Conservation (phyloP, 1,284 basidiomycete genomes). For the Ustilago lituana region DNA sequence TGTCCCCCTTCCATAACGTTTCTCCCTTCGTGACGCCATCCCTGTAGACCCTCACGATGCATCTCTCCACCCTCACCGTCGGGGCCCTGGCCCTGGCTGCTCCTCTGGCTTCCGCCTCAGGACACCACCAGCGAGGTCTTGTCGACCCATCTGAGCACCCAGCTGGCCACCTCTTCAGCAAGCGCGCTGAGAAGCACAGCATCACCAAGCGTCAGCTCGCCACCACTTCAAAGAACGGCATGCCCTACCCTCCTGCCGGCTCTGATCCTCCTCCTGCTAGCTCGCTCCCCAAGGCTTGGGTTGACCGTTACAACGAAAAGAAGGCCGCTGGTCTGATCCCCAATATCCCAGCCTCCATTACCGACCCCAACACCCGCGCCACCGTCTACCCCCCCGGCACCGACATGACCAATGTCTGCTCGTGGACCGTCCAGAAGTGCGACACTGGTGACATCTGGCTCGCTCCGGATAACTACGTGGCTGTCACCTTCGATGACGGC, state of each 20-base stretch:
- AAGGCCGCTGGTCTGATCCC: slow-evolving; percentile 79
- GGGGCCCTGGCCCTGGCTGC: slow-evolving; percentile 46
- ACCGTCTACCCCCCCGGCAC: slow-evolving; percentile 51
- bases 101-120: slow-evolving; percentile 30
- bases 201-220: slow-evolving; percentile 45
- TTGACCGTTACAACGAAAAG: slow-evolving; percentile 73
- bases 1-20: neutral
- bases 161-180: slow-evolving; percentile 46
- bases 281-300: slow-evolving; percentile 71
- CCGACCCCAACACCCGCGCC: slow-evolving; percentile 40
- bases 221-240: slow-evolving; percentile 50
- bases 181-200: slow-evolving; percentile 37
- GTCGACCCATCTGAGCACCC: slow-evolving; percentile 38
- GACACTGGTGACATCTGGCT: slow-evolving; percentile 56
- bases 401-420: slow-evolving; percentile 55
- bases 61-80: slow-evolving; percentile 33
- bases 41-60: slow-evolving; percentile 22
- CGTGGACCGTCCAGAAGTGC: slow-evolving; percentile 58
- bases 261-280: slow-evolving; percentile 40
- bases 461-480: slow-evolving; percentile 52
- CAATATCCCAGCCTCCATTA: slow-evolving; percentile 72
- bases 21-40: neutral
- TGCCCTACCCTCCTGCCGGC: slow-evolving; percentile 54
- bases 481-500: slow-evolving; percentile 75
- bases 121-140: slow-evolving; percentile 34